phyloP scores from a whole-genome alignment of 2,329 filamentous ascomycete species.

The Botrytis aclada region DNA sequence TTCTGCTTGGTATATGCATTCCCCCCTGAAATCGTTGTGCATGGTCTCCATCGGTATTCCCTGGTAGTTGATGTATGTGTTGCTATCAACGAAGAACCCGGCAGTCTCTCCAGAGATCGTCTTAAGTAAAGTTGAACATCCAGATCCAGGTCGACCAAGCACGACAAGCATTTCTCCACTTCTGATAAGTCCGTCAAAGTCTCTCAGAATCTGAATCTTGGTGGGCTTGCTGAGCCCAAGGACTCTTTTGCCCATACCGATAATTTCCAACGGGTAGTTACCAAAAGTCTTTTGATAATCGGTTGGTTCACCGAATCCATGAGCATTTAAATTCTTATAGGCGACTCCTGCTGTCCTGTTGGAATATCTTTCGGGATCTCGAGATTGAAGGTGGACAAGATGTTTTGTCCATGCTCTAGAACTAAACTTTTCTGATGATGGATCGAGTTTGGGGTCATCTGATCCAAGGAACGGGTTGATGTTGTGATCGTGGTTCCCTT shows the following conservation, averaged over 20 bases:
- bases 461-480: conserved; percentile 51
- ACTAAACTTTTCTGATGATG: conserved; percentile 52
- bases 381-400: conserved; percentile 47
- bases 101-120: conserved; percentile 53
- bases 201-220: conserved; percentile 55
- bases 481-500: neutral
- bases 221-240: conserved; percentile 50
- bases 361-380: conserved; percentile 46
- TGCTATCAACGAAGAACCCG: conserved; percentile 51
- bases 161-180: conserved; percentile 67
- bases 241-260: conserved; percentile 46
- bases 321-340: conserved; percentile 21
- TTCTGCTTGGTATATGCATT: conserved; percentile 74
- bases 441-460: conserved; percentile 53
- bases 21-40: conserved; percentile 59
- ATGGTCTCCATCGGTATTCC: conserved; percentile 50
- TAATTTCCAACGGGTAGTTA: conserved; percentile 56
- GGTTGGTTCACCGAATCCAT: conserved; percentile 23
- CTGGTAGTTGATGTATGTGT: conserved; percentile 59
- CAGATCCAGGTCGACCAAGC: conserved; percentile 62
- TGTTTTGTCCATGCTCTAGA: conserved; percentile 59
- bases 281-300: conserved; percentile 56
- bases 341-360: conserved; percentile 22
- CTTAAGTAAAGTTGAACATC: conserved; percentile 64
- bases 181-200: conserved; percentile 62